These are phyloP conservation scores for Myochromella boudieri DNA, from an alignment of 768 basidiomycete species.

Conservation along the genomic window DNA sequence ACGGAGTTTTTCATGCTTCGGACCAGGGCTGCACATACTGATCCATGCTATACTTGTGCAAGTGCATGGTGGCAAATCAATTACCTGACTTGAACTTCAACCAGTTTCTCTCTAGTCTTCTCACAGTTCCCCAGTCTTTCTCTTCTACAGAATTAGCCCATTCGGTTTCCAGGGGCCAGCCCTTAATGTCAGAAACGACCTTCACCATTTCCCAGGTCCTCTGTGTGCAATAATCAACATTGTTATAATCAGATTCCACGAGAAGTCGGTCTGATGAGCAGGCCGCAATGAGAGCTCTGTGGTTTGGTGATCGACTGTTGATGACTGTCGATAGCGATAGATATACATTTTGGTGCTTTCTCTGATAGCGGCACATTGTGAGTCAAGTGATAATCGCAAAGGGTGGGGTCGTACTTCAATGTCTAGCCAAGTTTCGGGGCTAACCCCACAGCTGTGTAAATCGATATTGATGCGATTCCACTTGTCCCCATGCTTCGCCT, in stretches of 20 bases:
- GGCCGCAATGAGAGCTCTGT: constrained; percentile 60
- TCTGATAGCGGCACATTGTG: constrained; percentile 41
- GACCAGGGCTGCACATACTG: too few species aligned
- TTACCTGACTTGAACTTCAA: constrained; percentile 47
- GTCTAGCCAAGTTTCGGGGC: constrained; percentile 68
- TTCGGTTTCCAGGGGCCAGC: constrained; percentile 69
- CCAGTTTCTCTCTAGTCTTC: constrained; percentile 74
- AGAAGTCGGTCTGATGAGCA: constrained; percentile 71
- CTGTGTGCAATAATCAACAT: constrained; percentile 54
- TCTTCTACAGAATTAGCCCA: constrained; percentile 44
- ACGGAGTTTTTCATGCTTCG: too few species aligned
- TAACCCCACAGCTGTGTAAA: constrained; percentile 88
- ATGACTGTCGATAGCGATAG: constrained; percentile 87
- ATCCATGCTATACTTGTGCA: too few species aligned
- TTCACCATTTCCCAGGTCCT: constrained; percentile 78
- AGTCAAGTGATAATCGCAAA: background rate
- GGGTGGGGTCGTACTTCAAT: constrained; percentile 67
- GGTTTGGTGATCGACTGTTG: constrained; percentile 68
- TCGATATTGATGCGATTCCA: constrained; percentile 79
- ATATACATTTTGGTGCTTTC: constrained; percentile 72
- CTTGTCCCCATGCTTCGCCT: constrained; percentile 49
- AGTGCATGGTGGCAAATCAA: too few species aligned
- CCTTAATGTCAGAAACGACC: constrained; percentile 71
- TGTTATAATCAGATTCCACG: constrained; percentile 83
- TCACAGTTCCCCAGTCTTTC: constrained; percentile 61